These are phyloP conservation scores for Primulina eburnea DNA, from an alignment of 257 asterid genomes.

Conservation along the genomic window DNA sequence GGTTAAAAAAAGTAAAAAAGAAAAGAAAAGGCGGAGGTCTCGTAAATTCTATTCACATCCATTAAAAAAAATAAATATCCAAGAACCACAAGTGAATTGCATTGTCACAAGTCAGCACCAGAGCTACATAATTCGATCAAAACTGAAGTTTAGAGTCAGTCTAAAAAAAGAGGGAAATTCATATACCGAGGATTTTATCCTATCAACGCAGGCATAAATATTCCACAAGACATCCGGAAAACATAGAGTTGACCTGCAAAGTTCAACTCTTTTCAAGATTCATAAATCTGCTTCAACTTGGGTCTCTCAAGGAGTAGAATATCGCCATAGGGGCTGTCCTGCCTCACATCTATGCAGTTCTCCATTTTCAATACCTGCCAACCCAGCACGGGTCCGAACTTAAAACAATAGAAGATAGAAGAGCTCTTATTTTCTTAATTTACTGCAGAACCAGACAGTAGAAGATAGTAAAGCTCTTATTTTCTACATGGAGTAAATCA, in stretches of 20 bases:
- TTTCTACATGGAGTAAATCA: background rate
- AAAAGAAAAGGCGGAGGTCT: too few relatives aligned
- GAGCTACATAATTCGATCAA: too few relatives aligned
- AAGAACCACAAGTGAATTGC: background rate
- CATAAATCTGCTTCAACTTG: conserved; percentile 35
- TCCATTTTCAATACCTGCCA: conserved; percentile 59
- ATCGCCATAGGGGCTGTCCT: conserved; percentile 51
- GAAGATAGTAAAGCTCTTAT: too few relatives aligned
- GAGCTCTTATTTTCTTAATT: too few relatives aligned
- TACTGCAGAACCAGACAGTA: too few relatives aligned
- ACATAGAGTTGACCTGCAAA: too few relatives aligned
- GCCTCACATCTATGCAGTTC: conserved; percentile 59
- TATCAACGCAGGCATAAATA: background rate
- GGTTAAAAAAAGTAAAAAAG: too few relatives aligned
- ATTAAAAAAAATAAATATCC: background rate
- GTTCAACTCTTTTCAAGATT: background rate
- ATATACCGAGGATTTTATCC: too few relatives aligned
- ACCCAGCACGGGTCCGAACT: background rate
- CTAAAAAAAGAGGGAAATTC: too few relatives aligned
- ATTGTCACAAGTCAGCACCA: background rate
- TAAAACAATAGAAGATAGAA: too few relatives aligned
- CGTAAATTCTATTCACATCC: too few relatives aligned
- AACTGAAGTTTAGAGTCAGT: too few relatives aligned
- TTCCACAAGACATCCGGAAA: background rate
- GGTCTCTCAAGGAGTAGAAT: conserved; percentile 45